A percentile compares a stretch with the other conserved stretches of the same genome.
These are phyloP conservation scores for Gynochthodes officinalis DNA, from an alignment of 257 asterid genomes.

Conservation along the genomic window DNA sequence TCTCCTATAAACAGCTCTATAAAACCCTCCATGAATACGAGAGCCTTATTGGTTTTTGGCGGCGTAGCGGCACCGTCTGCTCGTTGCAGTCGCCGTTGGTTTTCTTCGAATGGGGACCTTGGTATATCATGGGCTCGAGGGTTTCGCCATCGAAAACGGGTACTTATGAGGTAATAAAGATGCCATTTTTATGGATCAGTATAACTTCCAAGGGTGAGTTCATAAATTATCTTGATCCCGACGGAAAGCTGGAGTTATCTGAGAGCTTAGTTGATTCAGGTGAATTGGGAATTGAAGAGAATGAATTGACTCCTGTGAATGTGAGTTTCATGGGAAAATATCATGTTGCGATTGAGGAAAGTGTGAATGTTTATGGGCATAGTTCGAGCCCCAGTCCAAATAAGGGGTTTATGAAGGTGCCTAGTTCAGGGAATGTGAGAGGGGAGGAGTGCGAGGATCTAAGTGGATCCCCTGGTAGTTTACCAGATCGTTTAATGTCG, in stretches of 20 bases:
- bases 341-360: slow-evolving; percentile 74
- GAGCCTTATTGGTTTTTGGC: slow-evolving; percentile 86
- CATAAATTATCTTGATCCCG: slow-evolving; percentile 63
- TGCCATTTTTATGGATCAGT: slow-evolving; percentile 65
- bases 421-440: slow-evolving; percentile 40
- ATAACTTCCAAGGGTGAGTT: slow-evolving; percentile 52
- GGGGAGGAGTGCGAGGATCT: slow-evolving; percentile 52
- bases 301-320: slow-evolving; percentile 55
- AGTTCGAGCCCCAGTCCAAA: slow-evolving; percentile 31
- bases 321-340: slow-evolving; percentile 58
- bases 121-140: slow-evolving; percentile 61
- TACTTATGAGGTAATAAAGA: slow-evolving; percentile 56
- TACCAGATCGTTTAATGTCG: slow-evolving; percentile 54
- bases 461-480: slow-evolving; percentile 61
- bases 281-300: slow-evolving; percentile 35
- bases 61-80: slow-evolving; percentile 46
- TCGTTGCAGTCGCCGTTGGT: slow-evolving; percentile 35
- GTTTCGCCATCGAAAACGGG: slow-evolving; percentile 47
- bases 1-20: slow-evolving; percentile 61
- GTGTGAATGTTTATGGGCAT: slow-evolving; percentile 27
- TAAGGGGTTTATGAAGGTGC: slow-evolving; percentile 15
- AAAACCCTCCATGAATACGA: slow-evolving; percentile 56
- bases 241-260: slow-evolving; percentile 41
- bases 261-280: slow-evolving; percentile 40
- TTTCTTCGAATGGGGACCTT: slow-evolving; percentile 85